Percentiles rank a stretch among this genome's conserved stretches.
These are phyloP conservation scores for Lachnellula suecica DNA, from an alignment of 2,329 filamentous ascomycete genomes.

Conservation along the genomic window DNA sequence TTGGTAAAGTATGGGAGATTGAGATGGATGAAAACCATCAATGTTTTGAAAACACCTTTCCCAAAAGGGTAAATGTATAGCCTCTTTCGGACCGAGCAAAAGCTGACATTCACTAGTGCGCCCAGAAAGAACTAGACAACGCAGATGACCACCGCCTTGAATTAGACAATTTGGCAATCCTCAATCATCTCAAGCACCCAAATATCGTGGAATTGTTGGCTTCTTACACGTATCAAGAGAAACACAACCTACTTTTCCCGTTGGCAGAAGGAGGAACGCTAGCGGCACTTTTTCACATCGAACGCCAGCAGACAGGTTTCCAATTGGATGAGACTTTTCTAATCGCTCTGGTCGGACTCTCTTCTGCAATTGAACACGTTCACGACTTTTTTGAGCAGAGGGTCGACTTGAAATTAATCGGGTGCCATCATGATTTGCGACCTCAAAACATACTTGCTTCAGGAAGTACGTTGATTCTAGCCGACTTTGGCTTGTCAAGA, in stretches of 20 bases:
- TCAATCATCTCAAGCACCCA: constrained; percentile 18
- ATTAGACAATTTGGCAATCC: too few species aligned
- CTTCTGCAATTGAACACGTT: constrained; percentile 28
- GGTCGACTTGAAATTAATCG: constrained; percentile 25
- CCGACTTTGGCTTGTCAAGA: constrained; percentile 30
- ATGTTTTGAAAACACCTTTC: too few species aligned
- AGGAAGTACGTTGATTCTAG: constrained; percentile 24
- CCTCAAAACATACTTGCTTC: constrained; percentile 31
- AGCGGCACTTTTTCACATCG: constrained; percentile 14
- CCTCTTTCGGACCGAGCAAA: too few species aligned
- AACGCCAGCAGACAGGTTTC: neutral
- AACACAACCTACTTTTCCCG: constrained; percentile 26
- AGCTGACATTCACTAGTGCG: too few species aligned
- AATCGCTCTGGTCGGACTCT: constrained; percentile 23
- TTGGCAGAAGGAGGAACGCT: constrained; percentile 19
- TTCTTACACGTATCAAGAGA: constrained; percentile 20
- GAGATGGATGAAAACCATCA: too few species aligned
- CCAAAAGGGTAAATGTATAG: too few species aligned
- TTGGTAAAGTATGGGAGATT: too few species aligned
- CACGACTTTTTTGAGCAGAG: constrained; percentile 15
- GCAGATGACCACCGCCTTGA: too few species aligned
- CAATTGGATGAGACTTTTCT: constrained; percentile 15
- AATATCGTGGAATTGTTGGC: constrained; percentile 25
- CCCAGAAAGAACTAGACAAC: too few species aligned
- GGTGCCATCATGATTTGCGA: constrained; percentile 33